These are phyloP conservation scores for Atractiella rhizophila DNA, from an alignment of 768 basidiomycete genomes.

Conservation along the genomic window DNA sequence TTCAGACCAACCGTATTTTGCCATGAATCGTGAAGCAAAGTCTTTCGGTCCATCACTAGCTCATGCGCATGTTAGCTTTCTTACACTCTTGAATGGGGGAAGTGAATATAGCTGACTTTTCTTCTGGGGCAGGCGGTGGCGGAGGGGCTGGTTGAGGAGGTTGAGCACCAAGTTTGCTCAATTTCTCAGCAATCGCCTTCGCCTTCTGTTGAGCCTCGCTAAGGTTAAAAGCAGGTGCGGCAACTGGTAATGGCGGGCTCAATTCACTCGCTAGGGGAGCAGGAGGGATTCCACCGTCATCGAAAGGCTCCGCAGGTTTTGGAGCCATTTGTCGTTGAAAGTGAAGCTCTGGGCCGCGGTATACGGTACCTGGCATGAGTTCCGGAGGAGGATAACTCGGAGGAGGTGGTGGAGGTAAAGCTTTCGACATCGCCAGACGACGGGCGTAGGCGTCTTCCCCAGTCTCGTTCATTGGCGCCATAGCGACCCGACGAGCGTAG, in stretches of 20 bases:
- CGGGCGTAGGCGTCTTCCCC: not conserved
- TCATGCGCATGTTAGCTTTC: not conserved
- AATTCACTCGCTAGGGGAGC: too few relatives aligned
- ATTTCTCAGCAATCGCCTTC: slow-evolving; percentile 7
- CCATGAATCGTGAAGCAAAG: slow-evolving; percentile 72
- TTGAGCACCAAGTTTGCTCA: not conserved
- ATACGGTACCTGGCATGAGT: not conserved
- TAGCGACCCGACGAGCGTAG: slow-evolving; percentile 6
- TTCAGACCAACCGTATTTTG: slow-evolving; percentile 85
- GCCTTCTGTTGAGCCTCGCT: slow-evolving; percentile 8
- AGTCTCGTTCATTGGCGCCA: not conserved
- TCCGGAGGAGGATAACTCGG: not conserved
- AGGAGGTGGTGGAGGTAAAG: not conserved
- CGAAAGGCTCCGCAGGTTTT: too few relatives aligned
- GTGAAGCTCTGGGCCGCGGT: not conserved
- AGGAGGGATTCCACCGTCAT: too few relatives aligned
- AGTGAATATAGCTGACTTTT: not conserved
- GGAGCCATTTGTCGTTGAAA: not conserved
- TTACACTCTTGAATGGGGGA: not conserved
- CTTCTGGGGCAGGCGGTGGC: slow-evolving; percentile 1
- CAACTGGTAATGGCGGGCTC: too few relatives aligned
- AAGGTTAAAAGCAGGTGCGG: not conserved
- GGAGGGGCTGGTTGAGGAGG: not conserved
- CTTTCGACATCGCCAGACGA: not conserved
- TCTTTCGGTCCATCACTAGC: slow-evolving; percentile 4